Percentiles rank a stretch among this genome's conserved stretches.
phyloP scores from a whole-genome alignment of 2,329 filamentous ascomycete genomes.

The Phialophora chinensis region DNA sequence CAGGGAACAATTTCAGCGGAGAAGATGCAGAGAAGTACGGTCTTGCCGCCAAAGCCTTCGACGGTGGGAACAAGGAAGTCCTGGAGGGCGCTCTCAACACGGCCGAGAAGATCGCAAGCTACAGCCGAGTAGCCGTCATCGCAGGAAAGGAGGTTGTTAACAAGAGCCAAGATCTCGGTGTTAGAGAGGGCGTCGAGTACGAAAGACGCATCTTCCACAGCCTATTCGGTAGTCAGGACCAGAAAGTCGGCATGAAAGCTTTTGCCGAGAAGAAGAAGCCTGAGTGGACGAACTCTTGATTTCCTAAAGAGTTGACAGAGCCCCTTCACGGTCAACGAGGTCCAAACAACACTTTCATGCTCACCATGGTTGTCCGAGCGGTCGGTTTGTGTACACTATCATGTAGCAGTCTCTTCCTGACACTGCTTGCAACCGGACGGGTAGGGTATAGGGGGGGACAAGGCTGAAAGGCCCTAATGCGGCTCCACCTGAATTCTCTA shows the following conservation, averaged over 20 bases:
- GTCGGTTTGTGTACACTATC: constrained; percentile 2
- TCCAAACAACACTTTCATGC: neutral
- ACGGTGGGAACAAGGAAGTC: constrained; percentile 74
- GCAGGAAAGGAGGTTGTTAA: constrained; percentile 98
- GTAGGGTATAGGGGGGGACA: neutral
- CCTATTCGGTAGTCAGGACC: constrained; percentile 91
- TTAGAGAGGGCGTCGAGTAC: constrained; percentile 91
- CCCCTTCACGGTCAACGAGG: neutral
- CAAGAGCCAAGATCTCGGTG: constrained; percentile 89
- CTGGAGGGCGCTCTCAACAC: constrained; percentile 81
- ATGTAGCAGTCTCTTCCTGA: neutral
- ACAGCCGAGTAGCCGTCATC: constrained; percentile 84
- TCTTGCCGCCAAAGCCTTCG: constrained; percentile 81
- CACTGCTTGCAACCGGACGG: neutral
- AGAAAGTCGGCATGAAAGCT: constrained; percentile 96
- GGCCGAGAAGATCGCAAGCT: constrained; percentile 85
- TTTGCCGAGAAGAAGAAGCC: constrained; percentile 95
- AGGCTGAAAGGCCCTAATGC: neutral
- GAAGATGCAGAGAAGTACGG: constrained; percentile 89
- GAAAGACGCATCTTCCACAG: constrained; percentile 93
- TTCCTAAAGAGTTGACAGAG: neutral
- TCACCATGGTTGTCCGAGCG: neutral
- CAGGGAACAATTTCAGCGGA: constrained; percentile 82
- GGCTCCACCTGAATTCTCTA: neutral
- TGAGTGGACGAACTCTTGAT: constrained; percentile 68